phyloP scores from a whole-genome alignment of 352 stramenopile species.

The Globisporangium radiosum region DNA sequence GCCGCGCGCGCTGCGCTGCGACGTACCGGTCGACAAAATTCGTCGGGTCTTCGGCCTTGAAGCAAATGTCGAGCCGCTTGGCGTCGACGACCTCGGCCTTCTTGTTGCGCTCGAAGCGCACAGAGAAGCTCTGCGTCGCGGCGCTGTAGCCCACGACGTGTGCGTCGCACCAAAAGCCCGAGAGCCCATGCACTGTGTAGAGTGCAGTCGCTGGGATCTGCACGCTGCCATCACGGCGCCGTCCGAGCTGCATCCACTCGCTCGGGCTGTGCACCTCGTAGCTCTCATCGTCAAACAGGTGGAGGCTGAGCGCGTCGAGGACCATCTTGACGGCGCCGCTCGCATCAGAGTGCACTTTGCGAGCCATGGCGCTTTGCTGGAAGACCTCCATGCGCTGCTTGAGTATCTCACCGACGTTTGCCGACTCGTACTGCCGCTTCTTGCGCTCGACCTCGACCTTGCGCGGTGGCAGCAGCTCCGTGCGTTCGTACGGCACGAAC shows the following conservation, averaged over 20 bases:
- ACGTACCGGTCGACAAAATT: constrained; percentile 79
- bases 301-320: constrained; percentile 50
- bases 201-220: constrained; percentile 67
- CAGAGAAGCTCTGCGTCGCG: constrained; percentile 35
- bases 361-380: constrained; percentile 24
- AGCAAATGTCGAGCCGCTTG: constrained; percentile 65
- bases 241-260: constrained; percentile 61
- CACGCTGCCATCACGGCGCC: constrained; percentile 36
- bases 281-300: constrained; percentile 77
- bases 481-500: constrained; percentile 61
- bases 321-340: constrained; percentile 48
- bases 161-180: constrained; percentile 59
- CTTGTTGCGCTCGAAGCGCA: constrained; percentile 58
- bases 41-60: constrained; percentile 69
- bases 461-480: constrained; percentile 39
- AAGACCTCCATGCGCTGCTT: constrained; percentile 39
- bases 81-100: constrained; percentile 50
- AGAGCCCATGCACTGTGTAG: constrained; percentile 52
- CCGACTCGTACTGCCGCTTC: constrained; percentile 44
- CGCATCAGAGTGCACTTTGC: constrained; percentile 31
- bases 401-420: constrained; percentile 39
- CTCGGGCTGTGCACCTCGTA: constrained; percentile 60
- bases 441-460: constrained; percentile 71
- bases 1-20: constrained; percentile 39
- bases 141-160: constrained; percentile 52